These are phyloP conservation scores for Phytopythium sindhum DNA, from an alignment of 352 stramenopile species.

Conservation along the genomic window DNA sequence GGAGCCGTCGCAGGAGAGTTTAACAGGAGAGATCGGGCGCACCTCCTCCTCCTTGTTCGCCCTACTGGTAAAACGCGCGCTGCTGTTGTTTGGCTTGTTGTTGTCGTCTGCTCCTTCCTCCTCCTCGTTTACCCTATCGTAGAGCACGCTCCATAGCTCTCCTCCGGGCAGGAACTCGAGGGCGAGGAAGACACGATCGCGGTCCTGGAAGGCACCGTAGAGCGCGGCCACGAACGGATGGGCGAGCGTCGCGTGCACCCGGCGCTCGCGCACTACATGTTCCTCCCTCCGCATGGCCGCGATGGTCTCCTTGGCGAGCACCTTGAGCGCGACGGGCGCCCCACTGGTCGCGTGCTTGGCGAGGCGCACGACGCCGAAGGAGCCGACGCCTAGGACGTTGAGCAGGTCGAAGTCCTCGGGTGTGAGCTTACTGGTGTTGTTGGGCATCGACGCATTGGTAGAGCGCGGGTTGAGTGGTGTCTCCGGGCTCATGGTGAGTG, in stretches of 20 bases:
- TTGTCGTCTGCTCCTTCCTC: constrained; percentile 16
- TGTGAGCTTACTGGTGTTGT: constrained; percentile 16
- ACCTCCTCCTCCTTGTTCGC: background rate
- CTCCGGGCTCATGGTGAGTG: constrained; percentile 4
- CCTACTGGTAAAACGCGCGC: background rate
- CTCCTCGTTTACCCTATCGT: constrained; percentile 29
- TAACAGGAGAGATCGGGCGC: background rate
- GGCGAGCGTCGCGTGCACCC: constrained; percentile 55
- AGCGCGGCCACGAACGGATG: constrained; percentile 71
- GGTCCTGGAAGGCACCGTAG: constrained; percentile 81
- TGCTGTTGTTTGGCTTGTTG: background rate
- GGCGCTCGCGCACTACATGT: constrained; percentile 72
- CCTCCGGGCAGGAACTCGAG: constrained; percentile 78
- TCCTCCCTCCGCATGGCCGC: constrained; percentile 74
- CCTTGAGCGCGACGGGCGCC: constrained; percentile 67
- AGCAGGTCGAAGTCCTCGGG: constrained; percentile 66
- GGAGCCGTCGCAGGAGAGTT: background rate
- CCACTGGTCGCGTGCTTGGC: constrained; percentile 59
- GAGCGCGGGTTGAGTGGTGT: constrained; percentile 4
- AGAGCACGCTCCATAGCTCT: constrained; percentile 77
- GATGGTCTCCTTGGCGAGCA: constrained; percentile 72
- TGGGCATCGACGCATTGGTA: background rate
- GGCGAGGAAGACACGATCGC: constrained; percentile 77
- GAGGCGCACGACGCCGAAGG: constrained; percentile 79
- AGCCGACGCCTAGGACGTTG: constrained; percentile 67